Evolutionary conservation across 2,329 filamentous ascomycete genomes (phyloP), one percentile per base, ranked within the genome.

Genomic region (Trichophyton schoenleinii): DNA sequence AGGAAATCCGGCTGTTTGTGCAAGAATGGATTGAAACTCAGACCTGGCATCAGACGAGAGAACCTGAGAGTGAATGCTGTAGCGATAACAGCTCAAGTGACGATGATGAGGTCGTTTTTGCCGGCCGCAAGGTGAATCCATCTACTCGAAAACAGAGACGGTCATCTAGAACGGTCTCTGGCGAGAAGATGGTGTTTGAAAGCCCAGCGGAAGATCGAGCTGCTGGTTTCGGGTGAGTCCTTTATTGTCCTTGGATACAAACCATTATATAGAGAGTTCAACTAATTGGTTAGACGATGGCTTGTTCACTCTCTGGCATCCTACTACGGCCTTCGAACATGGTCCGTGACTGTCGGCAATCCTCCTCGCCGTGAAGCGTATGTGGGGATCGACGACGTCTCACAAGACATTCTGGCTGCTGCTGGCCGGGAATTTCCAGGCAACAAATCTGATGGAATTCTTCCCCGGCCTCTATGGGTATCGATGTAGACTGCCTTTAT

Each of bases 41-140:
- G 61, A 73, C 75, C 25, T 72, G 79, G 64, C 73, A 79, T 13
- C 72, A 69, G 41, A 74, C 75, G 60, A 13, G 28, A 20, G 25
- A 52, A 46, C 0, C 18, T 4, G 59, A 60, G 62, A 64, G 61
- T 18, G 61, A 34, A 6, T 38, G 58, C 9, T 44, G 58, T 31
- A 64, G 22, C 15, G 22, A 38, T 34, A 61, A 64, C 62, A 65
- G 44, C 60, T 63, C 59, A 11, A 25, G 79, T 46, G 81, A 82
- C 34, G 90, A 95, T 64, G 91, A 96, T 64, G 90, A 96, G 75
- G 90, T 96, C 66, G 91, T 96, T 9, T 96, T 96, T 72, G 85
- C 95, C 3, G 91, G 89, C 0, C 78, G 83, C 8, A 83, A 85
- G 70, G 76, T 75, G 67, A 79, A 79, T 1, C 74, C 79, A 46